Base-by-base conservation (phyloP, 495 filamentous ascomycete species). In the Penicillium bialowiezense region DNA sequence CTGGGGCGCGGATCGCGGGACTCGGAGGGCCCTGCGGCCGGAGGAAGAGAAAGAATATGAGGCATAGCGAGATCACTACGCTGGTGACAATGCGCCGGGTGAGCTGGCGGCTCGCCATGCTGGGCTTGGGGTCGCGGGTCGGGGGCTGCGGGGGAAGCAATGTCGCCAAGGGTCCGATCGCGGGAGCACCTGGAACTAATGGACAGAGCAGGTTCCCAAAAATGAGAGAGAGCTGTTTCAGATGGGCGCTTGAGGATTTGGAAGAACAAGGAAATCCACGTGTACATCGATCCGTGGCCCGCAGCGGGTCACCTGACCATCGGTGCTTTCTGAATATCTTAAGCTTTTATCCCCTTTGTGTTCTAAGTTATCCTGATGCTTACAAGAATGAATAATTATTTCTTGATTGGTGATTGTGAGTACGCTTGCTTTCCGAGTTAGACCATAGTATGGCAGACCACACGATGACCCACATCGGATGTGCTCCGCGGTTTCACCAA, bases 31-130 rank as follows among this genome's bases (percentile, higher is more conserved):
- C 72, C 28, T 73, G 60, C 0, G 71, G 71, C 31, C 63, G 60
- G 34, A 74, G 55, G 44, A 76, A 70, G 38, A 74, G 56, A 48
- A 76, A 52, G 28, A 74, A 69, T 20, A 74, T 32, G 31, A 76
- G 52, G 33, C 65, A 64, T 39, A 71, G 48, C 5, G 64, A 36
- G 17, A 72, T 56, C n/a, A 51, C 53, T 26, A 54, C 59, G 62
- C 70, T 66, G 54, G 68, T 62, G 39, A 64, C 48, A 37, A 76
- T 65, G 31, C 68, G 68, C 43, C 70, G 63, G 37, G 68, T 69
- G 45, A 71, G 64, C 52, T 73, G 71, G 24, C 71, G 73, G 44
- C 59, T 69, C 4, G 71, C 66, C 71, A 77, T 76, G 47, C 18
- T 54, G 45, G 41, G 38, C 44, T 23, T 39, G 40, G 34, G 36